Evolutionary conservation across 495 filamentous ascomycete genomes (phyloP).

Genomic region (Penicillium nucicola): DNA sequence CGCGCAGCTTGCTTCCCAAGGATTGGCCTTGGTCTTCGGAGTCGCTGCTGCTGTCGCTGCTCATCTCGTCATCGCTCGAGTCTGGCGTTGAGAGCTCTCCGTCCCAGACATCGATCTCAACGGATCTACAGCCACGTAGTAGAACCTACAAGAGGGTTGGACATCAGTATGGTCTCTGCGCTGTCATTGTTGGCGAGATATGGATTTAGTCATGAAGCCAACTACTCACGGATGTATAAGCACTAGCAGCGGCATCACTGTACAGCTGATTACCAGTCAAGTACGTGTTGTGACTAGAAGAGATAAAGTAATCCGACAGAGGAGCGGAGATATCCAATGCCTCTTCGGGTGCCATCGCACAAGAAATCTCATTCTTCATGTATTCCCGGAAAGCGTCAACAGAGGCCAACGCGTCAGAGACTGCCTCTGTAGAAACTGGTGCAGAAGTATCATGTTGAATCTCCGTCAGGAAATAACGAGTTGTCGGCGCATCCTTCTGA

Average conservation of each 20-base stretch:
- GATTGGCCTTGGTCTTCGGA: slow-evolving; percentile 17
- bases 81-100: slow-evolving; percentile 53
- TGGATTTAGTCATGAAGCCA: not conserved
- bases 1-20: slow-evolving; percentile 7
- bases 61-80: slow-evolving; percentile 20
- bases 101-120: slow-evolving; percentile 96
- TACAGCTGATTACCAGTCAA: slow-evolving; percentile 89
- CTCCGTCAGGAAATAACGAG: slow-evolving; percentile 20
- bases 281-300: slow-evolving; percentile 93
- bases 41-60: slow-evolving; percentile 23
- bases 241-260: slow-evolving; percentile 73
- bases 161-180: too few relatives aligned
- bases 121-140: slow-evolving; percentile 79
- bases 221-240: slow-evolving; percentile 74
- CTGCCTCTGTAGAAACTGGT: not conserved
- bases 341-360: slow-evolving; percentile 31
- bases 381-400: slow-evolving; percentile 55
- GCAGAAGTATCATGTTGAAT: slow-evolving; percentile 21
- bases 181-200: not conserved
- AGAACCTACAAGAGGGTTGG: slow-evolving; percentile 49
- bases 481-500: slow-evolving; percentile 2
- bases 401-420: slow-evolving; percentile 24
- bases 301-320: slow-evolving; percentile 85
- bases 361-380: slow-evolving; percentile 55
- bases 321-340: slow-evolving; percentile 59